Conservation (phyloP, 305 asterid species). For the Lippia alba region DNA sequence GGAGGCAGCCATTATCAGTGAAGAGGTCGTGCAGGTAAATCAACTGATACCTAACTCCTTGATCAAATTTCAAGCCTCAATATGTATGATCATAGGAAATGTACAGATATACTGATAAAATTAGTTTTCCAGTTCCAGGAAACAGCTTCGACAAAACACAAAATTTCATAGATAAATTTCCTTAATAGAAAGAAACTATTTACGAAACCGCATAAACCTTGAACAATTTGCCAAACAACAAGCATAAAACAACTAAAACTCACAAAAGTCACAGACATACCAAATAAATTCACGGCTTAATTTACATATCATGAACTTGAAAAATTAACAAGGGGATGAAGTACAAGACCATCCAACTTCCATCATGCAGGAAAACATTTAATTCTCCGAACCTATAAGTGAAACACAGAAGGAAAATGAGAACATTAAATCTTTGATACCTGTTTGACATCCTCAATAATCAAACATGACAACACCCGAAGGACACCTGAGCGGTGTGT, state of each 20-base stretch:
- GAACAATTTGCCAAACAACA: constrained; percentile 17
- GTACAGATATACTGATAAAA: background rate
- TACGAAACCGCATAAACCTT: constrained; percentile 11
- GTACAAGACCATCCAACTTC: constrained; percentile 10
- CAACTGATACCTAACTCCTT: constrained; percentile 16
- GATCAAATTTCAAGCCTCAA: constrained; percentile 17
- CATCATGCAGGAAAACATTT: constrained; percentile 25
- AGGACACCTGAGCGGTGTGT: constrained; percentile 91
- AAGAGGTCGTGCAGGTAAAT: constrained; percentile 4
- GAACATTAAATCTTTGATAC: constrained; percentile 39
- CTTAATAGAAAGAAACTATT: constrained; percentile 14
- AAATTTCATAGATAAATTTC: constrained; percentile 1
- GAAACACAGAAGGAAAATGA: background rate
- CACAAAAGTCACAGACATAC: constrained; percentile 5
- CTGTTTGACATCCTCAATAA: constrained; percentile 91
- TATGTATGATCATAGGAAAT: constrained; percentile 4
- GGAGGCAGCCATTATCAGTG: constrained; percentile 18
- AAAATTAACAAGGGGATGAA: constrained; percentile 22
- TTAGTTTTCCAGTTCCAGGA: background rate
- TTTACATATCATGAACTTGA: constrained; percentile 27
- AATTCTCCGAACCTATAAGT: constrained; percentile 4
- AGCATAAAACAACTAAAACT: background rate
- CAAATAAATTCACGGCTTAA: constrained; percentile 17
- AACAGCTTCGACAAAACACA: constrained; percentile 19
- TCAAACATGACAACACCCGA: constrained; percentile 88